Conservation (phyloP, 192 early-diverging fungal genomes). For the Podochytrium sp. region DNA sequence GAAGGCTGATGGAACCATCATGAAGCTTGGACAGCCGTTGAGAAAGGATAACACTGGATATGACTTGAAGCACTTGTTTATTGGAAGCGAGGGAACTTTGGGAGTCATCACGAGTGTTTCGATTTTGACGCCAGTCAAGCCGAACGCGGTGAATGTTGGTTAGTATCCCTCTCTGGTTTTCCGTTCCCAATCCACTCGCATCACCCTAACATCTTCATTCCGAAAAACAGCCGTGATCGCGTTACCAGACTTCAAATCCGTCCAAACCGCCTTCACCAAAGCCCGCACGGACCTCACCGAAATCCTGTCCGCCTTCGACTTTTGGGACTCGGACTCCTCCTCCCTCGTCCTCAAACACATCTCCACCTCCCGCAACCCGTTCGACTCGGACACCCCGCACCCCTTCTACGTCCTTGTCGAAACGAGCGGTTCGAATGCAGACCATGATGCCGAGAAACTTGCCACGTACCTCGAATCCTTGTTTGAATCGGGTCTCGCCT, state of each 20-base stretch:
- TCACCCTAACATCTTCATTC: too few relatives aligned
- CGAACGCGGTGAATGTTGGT: slow-evolving; percentile 59
- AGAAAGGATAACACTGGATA: slow-evolving; percentile 98
- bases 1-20: slow-evolving; percentile 85
- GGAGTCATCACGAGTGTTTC: slow-evolving; percentile 93
- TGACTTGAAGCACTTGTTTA: slow-evolving; percentile 97
- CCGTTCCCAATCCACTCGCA: too few relatives aligned
- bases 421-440: slow-evolving; percentile 89
- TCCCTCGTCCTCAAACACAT: slow-evolving; percentile 78
- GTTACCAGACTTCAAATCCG: slow-evolving; percentile 75
- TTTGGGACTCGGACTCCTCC: slow-evolving; percentile 84
- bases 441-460: slow-evolving; percentile 94
- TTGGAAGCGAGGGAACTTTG: slow-evolving; percentile 93
- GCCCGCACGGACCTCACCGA: slow-evolving; percentile 84
- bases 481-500: slow-evolving; percentile 71
- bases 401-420: slow-evolving; percentile 97
- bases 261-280: slow-evolving; percentile 76
- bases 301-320: slow-evolving; percentile 96
- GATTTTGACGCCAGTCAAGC: slow-evolving; percentile 74
- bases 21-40: slow-evolving; percentile 64
- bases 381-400: slow-evolving; percentile 57
- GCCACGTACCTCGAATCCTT: slow-evolving; percentile 74
- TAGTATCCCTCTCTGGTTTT: background rate
- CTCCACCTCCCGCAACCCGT: slow-evolving; percentile 46
- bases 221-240: slow-evolving; percentile 84